Evolutionary conservation across 2,329 filamentous ascomycete species (phyloP), one percentile per base, ranked within the genome.

Genomic region (Cladosporium sp.): DNA sequence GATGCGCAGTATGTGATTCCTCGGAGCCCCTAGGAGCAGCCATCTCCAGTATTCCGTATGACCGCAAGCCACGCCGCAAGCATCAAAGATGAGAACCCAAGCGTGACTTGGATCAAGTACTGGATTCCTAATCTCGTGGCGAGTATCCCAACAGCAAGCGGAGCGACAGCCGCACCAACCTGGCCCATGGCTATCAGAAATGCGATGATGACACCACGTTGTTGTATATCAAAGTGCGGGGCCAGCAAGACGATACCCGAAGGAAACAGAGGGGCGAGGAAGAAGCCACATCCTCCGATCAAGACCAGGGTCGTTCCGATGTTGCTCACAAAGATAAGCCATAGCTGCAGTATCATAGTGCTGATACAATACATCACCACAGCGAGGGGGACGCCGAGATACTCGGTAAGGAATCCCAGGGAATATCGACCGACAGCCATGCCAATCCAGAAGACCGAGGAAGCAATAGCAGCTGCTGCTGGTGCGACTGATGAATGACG

Each of bases 401-500:
- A 24, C 17, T 47, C 44, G 7, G 22, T 47, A 7, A 32, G 13
- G 1, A 34, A 1, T 9, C 44, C 44, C 6, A 47, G 17, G 4
- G 24, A 34, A n/a, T 47, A 47, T 1, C 44, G 44, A 4, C 44
- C 44, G 18, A 47, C 12, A 5, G 44, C 34, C 44, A 47, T 47
- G 1, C 44, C 44, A 7, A 32, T 19, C 44, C 44, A 47, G 36
- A 47, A 47, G 13, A 47, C 27, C 11, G 44, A 47, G 4, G 44
- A 47, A 30, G 44, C 44, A 13, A 17, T 39, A 4, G 44, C 36
- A 22, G 44, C 22, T 19, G 34, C 40, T 7, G 44, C 24, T 12
- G 36, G n/a, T 3, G 30, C 44, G 3, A 22, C 18, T n/a, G 37
- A 11, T 8, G 32, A 22, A 2, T 24, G 37, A n/a, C 44, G 44